Evolutionary conservation across 495 filamentous ascomycete genomes (phyloP).

Genomic region (Lineolata rhizophorae): DNA sequence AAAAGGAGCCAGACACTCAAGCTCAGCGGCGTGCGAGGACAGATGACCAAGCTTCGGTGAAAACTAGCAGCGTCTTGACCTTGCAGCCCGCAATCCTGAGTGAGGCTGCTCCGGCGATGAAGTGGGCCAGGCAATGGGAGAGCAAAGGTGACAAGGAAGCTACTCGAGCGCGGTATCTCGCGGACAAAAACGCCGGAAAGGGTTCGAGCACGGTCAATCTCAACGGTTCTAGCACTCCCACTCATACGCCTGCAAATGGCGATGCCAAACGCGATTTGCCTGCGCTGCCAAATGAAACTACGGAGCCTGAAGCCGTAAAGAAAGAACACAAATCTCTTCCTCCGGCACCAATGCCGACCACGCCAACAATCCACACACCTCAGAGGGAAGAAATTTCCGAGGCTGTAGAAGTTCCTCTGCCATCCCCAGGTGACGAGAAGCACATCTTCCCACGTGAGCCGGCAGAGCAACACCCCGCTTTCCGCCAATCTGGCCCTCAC

Average conservation of each 20-base stretch:
- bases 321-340: conserved; percentile 1
- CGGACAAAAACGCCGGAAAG: conserved; percentile 43
- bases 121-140: conserved; percentile 81
- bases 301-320: background rate
- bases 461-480: no score
- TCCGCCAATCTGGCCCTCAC: no score
- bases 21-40: conserved; percentile 6
- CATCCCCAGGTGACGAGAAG: no score
- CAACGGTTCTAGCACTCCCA: background rate
- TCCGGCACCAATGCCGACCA: conserved; percentile 6
- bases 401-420: no score
- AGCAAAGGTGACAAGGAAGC: conserved; percentile 74
- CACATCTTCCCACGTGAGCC: no score
- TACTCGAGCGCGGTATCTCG: conserved; percentile 61
- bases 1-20: conserved; percentile 25
- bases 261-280: conserved; percentile 13
- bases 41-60: conserved; percentile 27
- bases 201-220: conserved; percentile 16
- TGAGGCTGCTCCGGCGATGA: conserved; percentile 81
- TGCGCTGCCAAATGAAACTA: conserved; percentile 7
- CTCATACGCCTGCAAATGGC: conserved; percentile 7
- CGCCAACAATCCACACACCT: conserved; percentile 5
- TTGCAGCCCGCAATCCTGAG: conserved; percentile 68
- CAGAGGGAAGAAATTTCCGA: no score
- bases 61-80: conserved; percentile 83